Percentiles rank a stretch among this genome's conserved stretches.
Evolutionary conservation across 2,329 filamentous ascomycete species (phyloP).

Genomic region (Gliomastix tumulicola): DNA sequence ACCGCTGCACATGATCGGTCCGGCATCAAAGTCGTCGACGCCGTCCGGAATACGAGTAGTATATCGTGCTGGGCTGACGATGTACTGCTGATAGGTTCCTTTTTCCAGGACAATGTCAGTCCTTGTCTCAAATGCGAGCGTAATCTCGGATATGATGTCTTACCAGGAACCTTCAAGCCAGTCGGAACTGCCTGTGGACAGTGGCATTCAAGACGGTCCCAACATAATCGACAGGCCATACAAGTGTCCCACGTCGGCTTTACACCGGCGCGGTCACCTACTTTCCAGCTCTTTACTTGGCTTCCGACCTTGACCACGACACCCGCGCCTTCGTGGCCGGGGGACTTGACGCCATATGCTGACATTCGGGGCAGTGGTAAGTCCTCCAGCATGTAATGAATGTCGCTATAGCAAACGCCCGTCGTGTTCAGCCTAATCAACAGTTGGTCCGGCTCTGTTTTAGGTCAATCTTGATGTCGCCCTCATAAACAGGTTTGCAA

Average conservation of each 20-base stretch:
- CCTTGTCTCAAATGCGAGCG: too few species aligned
- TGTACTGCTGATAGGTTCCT: neutral
- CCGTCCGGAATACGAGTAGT: neutral
- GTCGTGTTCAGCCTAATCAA: neutral
- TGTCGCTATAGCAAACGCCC: neutral
- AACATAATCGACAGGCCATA: neutral
- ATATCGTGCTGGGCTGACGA: neutral
- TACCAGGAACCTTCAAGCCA: neutral
- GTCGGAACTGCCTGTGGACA: neutral
- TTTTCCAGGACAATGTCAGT: neutral
- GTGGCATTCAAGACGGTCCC: neutral
- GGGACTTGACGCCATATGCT: neutral
- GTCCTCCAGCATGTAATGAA: neutral
- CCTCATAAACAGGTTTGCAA: too few species aligned
- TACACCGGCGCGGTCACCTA: neutral
- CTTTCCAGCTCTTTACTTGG: neutral
- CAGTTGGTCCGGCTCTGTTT: neutral
- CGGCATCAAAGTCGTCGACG: neutral
- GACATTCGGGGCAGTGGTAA: neutral
- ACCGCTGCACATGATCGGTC: neutral
- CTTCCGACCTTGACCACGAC: neutral
- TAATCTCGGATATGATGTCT: too few species aligned
- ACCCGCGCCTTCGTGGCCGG: neutral
- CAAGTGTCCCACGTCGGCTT: neutral
- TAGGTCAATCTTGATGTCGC: neutral